A percentile compares a stretch with the other conserved stretches of the same genome.
phyloP scores from a whole-genome alignment of 352 stramenopile genomes.

The Thalassiosira pacifica region DNA sequence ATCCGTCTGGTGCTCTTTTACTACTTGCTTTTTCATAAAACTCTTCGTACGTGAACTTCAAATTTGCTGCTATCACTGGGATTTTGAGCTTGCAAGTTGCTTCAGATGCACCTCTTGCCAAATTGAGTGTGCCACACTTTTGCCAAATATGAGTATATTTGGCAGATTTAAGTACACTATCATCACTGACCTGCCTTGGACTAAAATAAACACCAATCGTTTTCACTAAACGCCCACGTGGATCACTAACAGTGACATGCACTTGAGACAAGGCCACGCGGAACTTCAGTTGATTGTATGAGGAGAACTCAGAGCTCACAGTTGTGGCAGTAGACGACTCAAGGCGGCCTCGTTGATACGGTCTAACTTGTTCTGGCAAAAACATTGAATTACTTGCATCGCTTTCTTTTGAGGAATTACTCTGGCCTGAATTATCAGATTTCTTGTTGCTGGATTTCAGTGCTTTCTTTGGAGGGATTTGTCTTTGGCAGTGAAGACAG shows the following conservation, averaged over 20 bases:
- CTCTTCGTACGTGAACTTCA: conserved; percentile 85
- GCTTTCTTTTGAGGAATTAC: conserved; percentile 13
- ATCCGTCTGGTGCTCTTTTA: conserved; percentile 71
- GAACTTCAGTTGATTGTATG: conserved; percentile 80
- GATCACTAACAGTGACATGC: conserved; percentile 78
- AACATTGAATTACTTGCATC: conserved; percentile 36
- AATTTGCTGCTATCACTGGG: conserved; percentile 80
- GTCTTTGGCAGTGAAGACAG: conserved; percentile 75
- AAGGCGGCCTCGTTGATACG: conserved; percentile 70
- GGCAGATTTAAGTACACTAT: conserved; percentile 72
- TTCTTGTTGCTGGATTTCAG: conserved; percentile 50
- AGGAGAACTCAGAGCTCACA: conserved; percentile 80
- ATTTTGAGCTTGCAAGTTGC: conserved; percentile 72
- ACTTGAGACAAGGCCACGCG: conserved; percentile 81
- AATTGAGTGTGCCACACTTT: conserved; percentile 76
- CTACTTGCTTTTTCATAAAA: conserved; percentile 85
- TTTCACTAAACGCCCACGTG: conserved; percentile 79
- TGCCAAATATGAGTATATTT: conserved; percentile 81
- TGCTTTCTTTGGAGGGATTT: conserved; percentile 52
- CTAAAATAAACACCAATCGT: conserved; percentile 79
- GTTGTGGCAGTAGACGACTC: conserved; percentile 64
- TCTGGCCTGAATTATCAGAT: conserved; percentile 24
- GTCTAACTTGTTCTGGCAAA: conserved; percentile 77
- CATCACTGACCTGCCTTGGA: conserved; percentile 72
- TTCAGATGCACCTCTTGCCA: conserved; percentile 72